phyloP scores from a whole-genome alignment of 306 rosid genomes.

The Vigna mungo region DNA sequence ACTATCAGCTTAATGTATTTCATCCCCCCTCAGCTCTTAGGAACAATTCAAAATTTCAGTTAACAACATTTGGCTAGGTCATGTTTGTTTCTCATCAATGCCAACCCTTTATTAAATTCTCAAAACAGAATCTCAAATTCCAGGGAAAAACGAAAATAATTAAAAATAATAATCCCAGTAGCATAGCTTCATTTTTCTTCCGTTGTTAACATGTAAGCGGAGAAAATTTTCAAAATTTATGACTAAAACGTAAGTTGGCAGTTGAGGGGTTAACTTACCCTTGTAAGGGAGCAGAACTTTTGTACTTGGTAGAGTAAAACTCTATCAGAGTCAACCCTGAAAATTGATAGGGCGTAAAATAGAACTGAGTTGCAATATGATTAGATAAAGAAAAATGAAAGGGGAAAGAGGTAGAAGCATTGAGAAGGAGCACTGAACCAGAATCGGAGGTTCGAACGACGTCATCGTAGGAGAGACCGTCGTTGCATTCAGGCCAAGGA shows the following conservation, averaged over 20 bases:
- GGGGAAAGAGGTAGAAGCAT: background rate
- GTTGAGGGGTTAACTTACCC: conserved; percentile 58
- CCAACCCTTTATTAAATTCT: background rate
- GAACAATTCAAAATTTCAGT: background rate
- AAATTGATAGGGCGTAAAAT: background rate
- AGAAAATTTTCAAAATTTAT: conserved; percentile 20
- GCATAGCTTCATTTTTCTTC: background rate
- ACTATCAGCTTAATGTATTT: conserved; percentile 1
- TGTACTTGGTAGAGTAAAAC: conserved; percentile 79
- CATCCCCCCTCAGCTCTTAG: background rate
- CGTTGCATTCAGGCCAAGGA: conserved; percentile 88
- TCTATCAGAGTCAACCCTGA: conserved; percentile 69
- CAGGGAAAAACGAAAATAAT: background rate
- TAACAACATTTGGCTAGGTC: conserved; percentile 8
- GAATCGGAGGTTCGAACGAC: conserved; percentile 70
- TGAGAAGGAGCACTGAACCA: conserved; percentile 50
- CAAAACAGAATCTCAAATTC: conserved; percentile 1
- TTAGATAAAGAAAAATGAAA: background rate
- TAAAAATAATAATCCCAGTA: background rate
- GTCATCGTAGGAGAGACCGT: conserved; percentile 81
- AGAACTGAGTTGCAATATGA: background rate
- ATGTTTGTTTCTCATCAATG: background rate
- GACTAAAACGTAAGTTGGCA: background rate
- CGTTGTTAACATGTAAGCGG: background rate
- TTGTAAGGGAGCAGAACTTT: conserved; percentile 80